phyloP scores from a whole-genome alignment of 345 rosid genomes.

The Eucalyptus marginata region DNA sequence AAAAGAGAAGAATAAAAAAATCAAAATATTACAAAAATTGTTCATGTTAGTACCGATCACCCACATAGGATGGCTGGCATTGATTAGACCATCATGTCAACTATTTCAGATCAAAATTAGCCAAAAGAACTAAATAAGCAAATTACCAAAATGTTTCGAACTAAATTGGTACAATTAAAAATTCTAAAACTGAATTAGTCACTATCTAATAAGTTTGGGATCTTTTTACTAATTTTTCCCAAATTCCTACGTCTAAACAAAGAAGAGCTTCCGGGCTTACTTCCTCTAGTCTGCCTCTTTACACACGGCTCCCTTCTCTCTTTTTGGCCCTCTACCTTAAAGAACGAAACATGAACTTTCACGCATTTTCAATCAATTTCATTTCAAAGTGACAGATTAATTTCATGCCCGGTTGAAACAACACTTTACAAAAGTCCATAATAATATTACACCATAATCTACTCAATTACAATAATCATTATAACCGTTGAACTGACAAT shows the following conservation, averaged over 20 bases:
- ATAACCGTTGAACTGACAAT: neutral
- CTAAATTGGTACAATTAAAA: neutral
- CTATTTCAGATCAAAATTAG: neutral
- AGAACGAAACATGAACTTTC: neutral
- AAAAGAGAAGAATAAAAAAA: no score
- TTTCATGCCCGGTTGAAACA: neutral
- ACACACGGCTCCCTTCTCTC: neutral
- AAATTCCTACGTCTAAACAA: neutral
- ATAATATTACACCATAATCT: neutral
- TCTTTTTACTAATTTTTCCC: no score
- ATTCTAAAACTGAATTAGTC: neutral
- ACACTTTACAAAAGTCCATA: neutral
- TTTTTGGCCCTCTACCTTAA: neutral
- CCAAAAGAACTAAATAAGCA: neutral
- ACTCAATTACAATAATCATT: neutral
- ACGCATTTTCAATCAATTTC: neutral
- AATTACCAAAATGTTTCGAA: neutral
- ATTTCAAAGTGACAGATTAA: neutral
- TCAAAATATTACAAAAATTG: neutral
- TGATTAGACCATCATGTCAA: neutral
- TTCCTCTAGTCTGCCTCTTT: neutral
- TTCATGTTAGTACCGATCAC: accelerated
- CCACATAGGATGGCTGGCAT: neutral
- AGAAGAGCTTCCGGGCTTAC: neutral
- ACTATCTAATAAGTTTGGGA: no score